Base-by-base conservation (phyloP, 2,329 filamentous ascomycete species). In the Exophiala calicioides region DNA sequence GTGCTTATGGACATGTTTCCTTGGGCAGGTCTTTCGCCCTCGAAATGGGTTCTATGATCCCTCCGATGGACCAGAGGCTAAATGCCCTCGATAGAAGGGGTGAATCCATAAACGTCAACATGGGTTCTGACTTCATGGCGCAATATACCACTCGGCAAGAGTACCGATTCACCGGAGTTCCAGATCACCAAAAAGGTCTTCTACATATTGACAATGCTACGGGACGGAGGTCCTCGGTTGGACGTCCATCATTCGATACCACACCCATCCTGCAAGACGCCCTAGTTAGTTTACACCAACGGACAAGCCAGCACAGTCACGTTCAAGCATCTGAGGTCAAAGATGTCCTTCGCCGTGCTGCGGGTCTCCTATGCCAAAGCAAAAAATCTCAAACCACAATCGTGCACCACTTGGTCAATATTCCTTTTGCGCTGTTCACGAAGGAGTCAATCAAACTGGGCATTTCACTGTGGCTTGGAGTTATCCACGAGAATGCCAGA, bases 141-240 rank as follows among this genome's bases (percentile, higher is more conserved):
- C 91, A 98, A 63, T 98, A 98, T 65, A 97, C 91, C 3, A 94
- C 90, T 19, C 86, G 93, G 27, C 94, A 98, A 65, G 90, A 95
- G 62, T 98, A 98, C 66, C 84, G 90, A 46, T 91, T 91, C 62
- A 82, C 89, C 8, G 89, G 95, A 63, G 79, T 82, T 2, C 81
- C 84, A 1, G 83, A 86, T 48, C 80, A 84, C 51, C 82, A 53
- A 21, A 36, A 41, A 19, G 53, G 44, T 4, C 41, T 31, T 13
- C 12, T 46, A 16, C 35, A 50, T 13, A 24, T 53, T 10, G 52
- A 50, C 10, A 37, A 44, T 12, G 19, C 47, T 18, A 48, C 47
- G 9, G 54, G 51, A 7, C 40, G 50, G n/a, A 40, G 53, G 35
- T 44, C 46, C 13, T 53, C 50, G 5, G 29, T 47, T 6, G 36